These are phyloP conservation scores for Astragalus glycyphyllos DNA, from an alignment of 306 rosid genomes.

Conservation along the genomic window DNA sequence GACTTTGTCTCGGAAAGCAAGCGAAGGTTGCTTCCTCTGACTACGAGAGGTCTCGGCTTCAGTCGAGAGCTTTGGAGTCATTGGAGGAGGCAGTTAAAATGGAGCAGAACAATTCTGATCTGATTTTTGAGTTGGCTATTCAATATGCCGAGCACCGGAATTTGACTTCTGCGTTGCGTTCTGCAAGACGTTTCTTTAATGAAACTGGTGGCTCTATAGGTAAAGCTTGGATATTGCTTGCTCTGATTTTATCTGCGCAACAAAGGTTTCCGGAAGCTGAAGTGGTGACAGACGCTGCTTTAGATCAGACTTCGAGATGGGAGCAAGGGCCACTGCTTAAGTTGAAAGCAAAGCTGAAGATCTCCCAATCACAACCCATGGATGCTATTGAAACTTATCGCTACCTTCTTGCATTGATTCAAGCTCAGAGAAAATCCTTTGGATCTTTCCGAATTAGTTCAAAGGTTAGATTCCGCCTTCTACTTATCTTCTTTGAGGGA, in stretches of 20 bases:
- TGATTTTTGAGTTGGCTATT: constrained; percentile 80
- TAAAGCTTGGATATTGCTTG: constrained; percentile 93
- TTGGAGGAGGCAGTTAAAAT: constrained; percentile 46
- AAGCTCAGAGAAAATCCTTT: constrained; percentile 88
- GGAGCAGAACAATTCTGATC: constrained; percentile 62
- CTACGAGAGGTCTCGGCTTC: constrained; percentile 52
- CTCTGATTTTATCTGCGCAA: constrained; percentile 90
- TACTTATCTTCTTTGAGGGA: constrained; percentile 18
- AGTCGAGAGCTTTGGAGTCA: constrained; percentile 51
- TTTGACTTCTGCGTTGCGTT: constrained; percentile 73
- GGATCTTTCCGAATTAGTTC: constrained; percentile 60
- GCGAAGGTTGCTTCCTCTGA: constrained; percentile 68
- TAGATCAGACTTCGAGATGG: constrained; percentile 93
- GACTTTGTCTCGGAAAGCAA: constrained; percentile 83
- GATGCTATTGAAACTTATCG: constrained; percentile 94
- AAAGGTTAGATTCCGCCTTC: constrained; percentile 60
- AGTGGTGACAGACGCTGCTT: constrained; percentile 90
- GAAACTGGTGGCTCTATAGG: constrained; percentile 84
- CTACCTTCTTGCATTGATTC: constrained; percentile 93
- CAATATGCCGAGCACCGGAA: constrained; percentile 82
- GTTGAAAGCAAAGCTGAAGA: constrained; percentile 88
- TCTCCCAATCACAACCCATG: constrained; percentile 71
- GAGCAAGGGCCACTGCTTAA: constrained; percentile 92
- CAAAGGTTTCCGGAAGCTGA: constrained; percentile 82
- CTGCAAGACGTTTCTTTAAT: constrained; percentile 75